phyloP scores from a whole-genome alignment of 345 rosid species.

The Pistacia integerrima region DNA sequence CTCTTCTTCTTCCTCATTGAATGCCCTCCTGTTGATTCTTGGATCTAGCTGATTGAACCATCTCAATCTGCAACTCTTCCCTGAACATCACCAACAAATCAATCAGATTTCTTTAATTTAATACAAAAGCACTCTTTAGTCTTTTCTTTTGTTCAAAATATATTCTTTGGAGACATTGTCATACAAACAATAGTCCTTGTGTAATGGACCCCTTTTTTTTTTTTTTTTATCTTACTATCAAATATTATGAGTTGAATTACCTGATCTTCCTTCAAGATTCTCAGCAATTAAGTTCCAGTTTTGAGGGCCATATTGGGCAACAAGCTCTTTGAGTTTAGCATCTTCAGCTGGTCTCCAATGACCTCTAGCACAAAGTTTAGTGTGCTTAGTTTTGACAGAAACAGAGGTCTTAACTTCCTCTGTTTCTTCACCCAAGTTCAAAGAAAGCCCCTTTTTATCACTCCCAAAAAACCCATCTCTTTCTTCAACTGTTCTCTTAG shows the following conservation, averaged over 20 bases:
- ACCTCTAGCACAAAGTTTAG: conserved; percentile 69
- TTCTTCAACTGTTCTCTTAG: conserved; percentile 20
- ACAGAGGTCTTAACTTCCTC: conserved; percentile 29
- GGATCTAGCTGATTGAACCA: conserved; percentile 98
- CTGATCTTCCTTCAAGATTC: conserved; percentile 90
- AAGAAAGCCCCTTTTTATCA: conserved; percentile 27
- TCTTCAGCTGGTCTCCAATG: conserved; percentile 98
- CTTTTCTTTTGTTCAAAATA: too few species aligned
- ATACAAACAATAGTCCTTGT: neutral
- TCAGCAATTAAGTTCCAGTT: conserved; percentile 94
- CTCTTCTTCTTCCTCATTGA: conserved; percentile 83
- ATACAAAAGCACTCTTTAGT: too few species aligned
- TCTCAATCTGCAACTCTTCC: conserved; percentile 93
- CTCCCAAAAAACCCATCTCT: conserved; percentile 26
- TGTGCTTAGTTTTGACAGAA: conserved; percentile 33
- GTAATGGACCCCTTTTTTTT: neutral
- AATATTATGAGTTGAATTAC: conserved; percentile 27
- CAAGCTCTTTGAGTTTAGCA: conserved; percentile 78
- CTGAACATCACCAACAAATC: conserved; percentile 35
- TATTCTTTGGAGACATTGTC: neutral
- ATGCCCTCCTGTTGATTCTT: conserved; percentile 77
- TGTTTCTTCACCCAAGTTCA: conserved; percentile 23
- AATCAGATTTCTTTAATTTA: neutral
- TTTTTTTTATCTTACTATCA: conserved; percentile 2
- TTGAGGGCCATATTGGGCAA: conserved; percentile 79